Conservation (phyloP, 192 early-diverging fungal genomes). For the Entomortierella chlamydospora region DNA sequence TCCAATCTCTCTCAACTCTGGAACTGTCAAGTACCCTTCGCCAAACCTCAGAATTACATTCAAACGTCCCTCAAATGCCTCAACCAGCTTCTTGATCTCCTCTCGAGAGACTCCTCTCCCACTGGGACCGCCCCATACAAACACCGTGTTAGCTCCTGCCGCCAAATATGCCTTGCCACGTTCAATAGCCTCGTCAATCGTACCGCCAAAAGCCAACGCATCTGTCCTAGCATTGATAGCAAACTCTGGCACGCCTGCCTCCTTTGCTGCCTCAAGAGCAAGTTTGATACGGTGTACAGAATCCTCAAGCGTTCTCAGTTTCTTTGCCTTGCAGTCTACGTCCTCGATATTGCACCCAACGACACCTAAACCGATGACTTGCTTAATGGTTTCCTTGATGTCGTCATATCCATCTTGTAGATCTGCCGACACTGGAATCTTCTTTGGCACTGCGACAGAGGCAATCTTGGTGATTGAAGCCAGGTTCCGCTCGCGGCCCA, state of each 20-base stretch:
- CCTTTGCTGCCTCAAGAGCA: constrained; percentile 36
- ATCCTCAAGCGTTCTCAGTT: constrained; percentile 34
- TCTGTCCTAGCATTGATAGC: constrained; percentile 61
- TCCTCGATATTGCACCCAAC: constrained; percentile 49
- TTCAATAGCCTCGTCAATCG: constrained; percentile 51
- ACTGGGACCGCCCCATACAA: constrained; percentile 53
- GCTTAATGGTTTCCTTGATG: constrained; percentile 28
- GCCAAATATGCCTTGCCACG: constrained; percentile 55
- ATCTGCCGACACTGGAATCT: constrained; percentile 33
- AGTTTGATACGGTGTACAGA: constrained; percentile 37
- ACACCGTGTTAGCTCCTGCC: constrained; percentile 56
- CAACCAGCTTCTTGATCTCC: constrained; percentile 25
- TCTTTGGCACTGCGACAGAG: constrained; percentile 22
- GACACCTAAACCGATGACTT: constrained; percentile 19
- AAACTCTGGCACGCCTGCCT: constrained; percentile 56
- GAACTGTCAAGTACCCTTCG: constrained; percentile 26
- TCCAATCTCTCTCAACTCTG: constrained; percentile 36
- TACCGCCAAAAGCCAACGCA: constrained; percentile 27
- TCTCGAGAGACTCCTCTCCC: constrained; percentile 28
- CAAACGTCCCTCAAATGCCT: constrained; percentile 27
- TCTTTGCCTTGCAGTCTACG: constrained; percentile 10
- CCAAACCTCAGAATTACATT: constrained; percentile 26
- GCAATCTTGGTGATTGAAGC: constrained; percentile 36
- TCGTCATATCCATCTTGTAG: constrained; percentile 59
- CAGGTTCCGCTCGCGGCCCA: constrained; percentile 50